Percentiles rank a stretch among this genome's conserved stretches.
Evolutionary conservation across 2,329 filamentous ascomycete species (phyloP).

Genomic region (Amesomyces nigricolor): DNA sequence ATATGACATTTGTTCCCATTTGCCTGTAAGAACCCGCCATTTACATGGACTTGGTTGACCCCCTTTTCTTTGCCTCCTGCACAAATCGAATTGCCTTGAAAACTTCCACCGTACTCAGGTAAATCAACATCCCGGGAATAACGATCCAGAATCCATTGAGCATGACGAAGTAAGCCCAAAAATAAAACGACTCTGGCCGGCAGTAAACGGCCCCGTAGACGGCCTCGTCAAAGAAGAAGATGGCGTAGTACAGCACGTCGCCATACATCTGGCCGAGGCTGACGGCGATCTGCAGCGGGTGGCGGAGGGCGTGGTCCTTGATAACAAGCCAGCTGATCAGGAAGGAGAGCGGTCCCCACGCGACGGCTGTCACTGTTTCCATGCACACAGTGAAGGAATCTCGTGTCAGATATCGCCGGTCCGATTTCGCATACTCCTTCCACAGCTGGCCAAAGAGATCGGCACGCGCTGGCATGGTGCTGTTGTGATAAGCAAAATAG

Average conservation of each 20-base stretch:
- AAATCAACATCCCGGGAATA: conserved; percentile 34
- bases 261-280: conserved; percentile 29
- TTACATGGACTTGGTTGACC: background rate
- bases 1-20: no score
- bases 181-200: conserved; percentile 48
- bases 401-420: conserved; percentile 9
- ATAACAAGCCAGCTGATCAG: conserved; percentile 2
- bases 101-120: background rate
- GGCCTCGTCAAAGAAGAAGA: conserved; percentile 39
- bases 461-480: conserved; percentile 1
- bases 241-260: conserved; percentile 47
- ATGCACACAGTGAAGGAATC: conserved; percentile 5
- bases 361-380: conserved; percentile 6
- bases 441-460: conserved; percentile 13
- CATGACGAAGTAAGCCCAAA: conserved; percentile 48
- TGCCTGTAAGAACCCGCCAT: no score
- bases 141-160: conserved; percentile 51
- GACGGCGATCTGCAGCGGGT: conserved; percentile 9
- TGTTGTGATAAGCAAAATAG: conserved; percentile 6
- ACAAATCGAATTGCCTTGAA: background rate
- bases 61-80: background rate
- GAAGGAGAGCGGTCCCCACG: conserved; percentile 12
- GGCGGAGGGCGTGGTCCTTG: conserved; percentile 3
- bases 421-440: conserved; percentile 12
- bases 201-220: conserved; percentile 40